A percentile compares a stretch with the other conserved stretches of the same genome.
Conservation (phyloP, 306 rosid genomes). For the Astragalus membranaceus region DNA sequence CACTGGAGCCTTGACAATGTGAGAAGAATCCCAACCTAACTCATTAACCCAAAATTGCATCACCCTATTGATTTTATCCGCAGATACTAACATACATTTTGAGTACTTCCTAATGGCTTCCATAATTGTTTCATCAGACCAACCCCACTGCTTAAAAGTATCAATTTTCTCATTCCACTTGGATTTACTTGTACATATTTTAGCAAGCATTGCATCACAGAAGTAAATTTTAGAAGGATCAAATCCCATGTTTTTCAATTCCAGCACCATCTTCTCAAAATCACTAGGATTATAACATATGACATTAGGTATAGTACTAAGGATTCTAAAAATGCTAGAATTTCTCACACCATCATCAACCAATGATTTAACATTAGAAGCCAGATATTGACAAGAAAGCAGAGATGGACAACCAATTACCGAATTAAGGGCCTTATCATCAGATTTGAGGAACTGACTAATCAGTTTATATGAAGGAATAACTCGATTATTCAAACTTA, state of each 20-base stretch:
- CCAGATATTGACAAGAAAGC: neutral
- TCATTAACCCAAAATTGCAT: constrained; percentile 41
- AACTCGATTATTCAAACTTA: neutral
- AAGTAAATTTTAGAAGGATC: constrained; percentile 14
- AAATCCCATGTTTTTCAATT: constrained; percentile 40
- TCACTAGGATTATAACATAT: neutral
- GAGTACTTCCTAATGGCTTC: constrained; percentile 32
- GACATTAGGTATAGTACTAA: neutral
- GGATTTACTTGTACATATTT: constrained; percentile 8
- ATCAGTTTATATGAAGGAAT: constrained; percentile 7
- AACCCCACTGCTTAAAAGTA: constrained; percentile 48
- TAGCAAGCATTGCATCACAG: constrained; percentile 27
- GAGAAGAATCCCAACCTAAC: constrained; percentile 30
- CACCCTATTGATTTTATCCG: constrained; percentile 30
- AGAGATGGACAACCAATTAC: neutral
- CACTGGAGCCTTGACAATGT: neutral
- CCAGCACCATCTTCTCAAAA: neutral
- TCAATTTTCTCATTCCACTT: constrained; percentile 37
- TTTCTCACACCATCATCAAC: neutral
- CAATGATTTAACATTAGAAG: neutral
- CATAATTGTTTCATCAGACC: constrained; percentile 37
- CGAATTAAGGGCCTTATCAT: neutral
- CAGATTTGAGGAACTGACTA: neutral
- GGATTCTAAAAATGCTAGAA: neutral
- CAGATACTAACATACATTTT: constrained; percentile 21